A percentile compares a stretch with the other conserved stretches of the same genome.
Evolutionary conservation across 352 stramenopile species (phyloP).

Genomic region (Discostella stelligera): DNA sequence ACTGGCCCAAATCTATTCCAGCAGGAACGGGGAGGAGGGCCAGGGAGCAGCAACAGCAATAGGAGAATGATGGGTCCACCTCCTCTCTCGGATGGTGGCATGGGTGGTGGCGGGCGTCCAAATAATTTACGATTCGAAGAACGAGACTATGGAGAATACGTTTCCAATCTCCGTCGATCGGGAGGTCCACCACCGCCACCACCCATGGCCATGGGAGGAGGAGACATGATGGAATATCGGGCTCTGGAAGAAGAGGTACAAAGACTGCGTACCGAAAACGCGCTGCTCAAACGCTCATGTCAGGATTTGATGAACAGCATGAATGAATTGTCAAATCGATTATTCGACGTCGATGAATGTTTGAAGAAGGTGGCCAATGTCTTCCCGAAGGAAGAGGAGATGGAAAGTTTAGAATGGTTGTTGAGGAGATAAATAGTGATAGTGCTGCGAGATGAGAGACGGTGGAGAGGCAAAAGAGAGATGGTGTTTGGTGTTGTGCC

Average conservation of each 20-base stretch:
- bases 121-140: slow-evolving; percentile 9
- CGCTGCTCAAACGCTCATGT: slow-evolving; percentile 29
- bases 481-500: not conserved
- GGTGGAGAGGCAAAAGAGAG: not conserved
- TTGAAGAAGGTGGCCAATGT: slow-evolving; percentile 50
- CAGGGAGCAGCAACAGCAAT: not conserved
- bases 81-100: not conserved
- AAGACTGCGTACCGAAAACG: slow-evolving; percentile 38
- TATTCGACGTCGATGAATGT: slow-evolving; percentile 46
- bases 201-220: not conserved
- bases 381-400: slow-evolving; percentile 42
- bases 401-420: slow-evolving; percentile 48
- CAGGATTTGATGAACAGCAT: slow-evolving; percentile 46
- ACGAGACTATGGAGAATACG: slow-evolving; percentile 6
- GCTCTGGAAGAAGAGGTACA: slow-evolving; percentile 31
- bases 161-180: slow-evolving; percentile 1
- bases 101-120: not conserved
- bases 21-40: not conserved
- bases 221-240: slow-evolving; percentile 1
- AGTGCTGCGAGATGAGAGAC: not conserved
- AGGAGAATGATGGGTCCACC: not conserved
- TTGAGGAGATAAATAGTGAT: slow-evolving; percentile 21
- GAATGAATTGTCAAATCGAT: slow-evolving; percentile 45
- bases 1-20: not conserved
- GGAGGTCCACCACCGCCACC: not conserved